Base-by-base conservation (phyloP, 148 eudicot species). In the Tetragonia tetragonoides region DNA sequence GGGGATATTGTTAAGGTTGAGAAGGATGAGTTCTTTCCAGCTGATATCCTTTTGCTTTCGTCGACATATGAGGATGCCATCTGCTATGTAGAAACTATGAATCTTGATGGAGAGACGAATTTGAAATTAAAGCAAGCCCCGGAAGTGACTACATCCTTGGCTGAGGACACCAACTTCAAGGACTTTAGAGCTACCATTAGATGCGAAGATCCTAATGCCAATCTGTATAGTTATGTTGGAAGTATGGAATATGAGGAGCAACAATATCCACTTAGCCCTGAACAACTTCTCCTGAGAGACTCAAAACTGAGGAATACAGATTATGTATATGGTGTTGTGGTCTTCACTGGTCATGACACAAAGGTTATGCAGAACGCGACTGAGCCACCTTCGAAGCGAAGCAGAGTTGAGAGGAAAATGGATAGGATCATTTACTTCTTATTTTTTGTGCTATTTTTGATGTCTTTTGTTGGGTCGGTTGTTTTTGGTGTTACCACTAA, bases 201-300 rank as follows among this genome's bases (percentile, higher is more conserved):
- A 85, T 95, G 97, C 66, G 99, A 95, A 86, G 99, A 95, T 71
- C 99, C 99, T 0, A 95, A 95, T 84, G 92, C 97, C 63, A 95
- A 90, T 88, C 81, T 95, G 64, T 95, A 93, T 81, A 68, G 87
- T 40, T 95, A 89, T 77, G 86, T 95, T 77, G 99, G 99, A 75
- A 90, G 81, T 74, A 90, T 95, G 99, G 89, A 91, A 37, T 88
- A 82, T 77, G 85, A 87, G 75, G 93, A 83, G 16, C 86, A 84
- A 60, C 95, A 91, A 28, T 39, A 82, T 82, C 90, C 97, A 11
- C 93, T 95, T 42, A 83, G 87, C 81, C 94, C 95, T 34, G 94
- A 95, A 72, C 93, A 95, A 41, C 89, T 95, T 74, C 93, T 95
- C 5, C 91, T 95, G 16, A 81, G 97, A 66, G 99, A 89, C 81